Evolutionary conservation across 352 stramenopile genomes (phyloP), one percentile per base, ranked within the genome.

Genomic region (Globisporangium echinulatum): DNA sequence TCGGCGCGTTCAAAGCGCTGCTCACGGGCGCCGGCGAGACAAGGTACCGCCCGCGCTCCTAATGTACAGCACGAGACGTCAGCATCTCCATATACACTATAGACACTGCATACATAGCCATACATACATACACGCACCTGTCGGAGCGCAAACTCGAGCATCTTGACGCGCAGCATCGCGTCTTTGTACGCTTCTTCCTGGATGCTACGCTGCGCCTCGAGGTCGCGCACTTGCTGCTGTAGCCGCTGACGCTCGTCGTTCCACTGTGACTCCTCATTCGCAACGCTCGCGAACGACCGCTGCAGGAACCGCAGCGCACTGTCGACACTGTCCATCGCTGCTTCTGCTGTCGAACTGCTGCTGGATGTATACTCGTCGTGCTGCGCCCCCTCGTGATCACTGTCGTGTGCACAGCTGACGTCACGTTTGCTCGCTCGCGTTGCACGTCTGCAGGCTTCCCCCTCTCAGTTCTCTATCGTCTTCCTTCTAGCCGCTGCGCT

Each of bases 121-220:
- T 2, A 25, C 25, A 25, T 25, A 25, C 25, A 25, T 25, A 39
- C 17, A 56, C 64, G 33, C 17, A 83, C 74, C 74, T 92, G 83
- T 4, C 79, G 78, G 49, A 95, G 64, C 53, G 85, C 85, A 62
- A 92, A 95, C 56, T 95, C 83, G 64, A 95, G 82, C 85, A 95
- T 95, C 67, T 95, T 95, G 47, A 95, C 71, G 49, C 85, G 85
- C 58, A 93, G 61, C 70, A 95, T 72, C 9, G 79, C 82, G 50
- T 95, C 85, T 62, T 93, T 93, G 61, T 92, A 92, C 43, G 78
- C 80, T 33, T 91, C 81, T 52, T 95, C 85, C 68, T 95, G 85
- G 42, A 85, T 70, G 39, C 74, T 67, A 10, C 81, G 79, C 68
- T 93, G 80, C 49, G 69, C 74, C 63, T 93, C 80, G 14, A 95